A percentile compares a stretch with the other conserved stretches of the same genome.
Conservation (phyloP, 2,329 filamentous ascomycete genomes). For the Colletotrichum endophyticum region DNA sequence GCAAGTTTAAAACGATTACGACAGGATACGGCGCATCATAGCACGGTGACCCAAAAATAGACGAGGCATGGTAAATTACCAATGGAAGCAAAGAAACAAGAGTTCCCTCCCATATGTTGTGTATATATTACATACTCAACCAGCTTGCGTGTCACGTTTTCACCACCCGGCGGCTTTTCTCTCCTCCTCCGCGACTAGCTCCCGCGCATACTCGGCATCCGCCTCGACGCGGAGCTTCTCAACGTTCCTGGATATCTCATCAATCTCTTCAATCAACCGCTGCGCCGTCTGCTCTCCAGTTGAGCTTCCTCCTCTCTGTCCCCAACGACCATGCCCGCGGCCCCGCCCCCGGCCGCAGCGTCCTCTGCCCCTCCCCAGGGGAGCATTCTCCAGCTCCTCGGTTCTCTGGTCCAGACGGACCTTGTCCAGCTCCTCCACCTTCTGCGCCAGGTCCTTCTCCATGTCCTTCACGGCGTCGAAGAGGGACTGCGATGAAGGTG, state of each 20-base stretch:
- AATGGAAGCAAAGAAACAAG: neutral
- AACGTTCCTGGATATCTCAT: conserved; percentile 41
- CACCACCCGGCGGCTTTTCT: neutral
- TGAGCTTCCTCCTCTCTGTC: neutral
- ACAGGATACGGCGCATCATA: conserved; percentile 5
- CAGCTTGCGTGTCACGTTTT: neutral
- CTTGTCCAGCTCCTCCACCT: conserved; percentile 21
- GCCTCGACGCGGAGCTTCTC: conserved; percentile 46
- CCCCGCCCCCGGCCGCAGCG: neutral
- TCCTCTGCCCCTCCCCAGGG: conserved; percentile 1
- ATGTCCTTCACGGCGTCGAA: neutral
- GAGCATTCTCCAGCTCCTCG: conserved; percentile 5
- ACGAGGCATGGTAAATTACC: neutral
- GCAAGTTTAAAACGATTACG: neutral
- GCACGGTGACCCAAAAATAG: conserved; percentile 4
- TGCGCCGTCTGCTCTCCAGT: conserved; percentile 9
- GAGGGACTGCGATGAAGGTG: conserved; percentile 6
- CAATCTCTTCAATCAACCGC: conserved; percentile 39
- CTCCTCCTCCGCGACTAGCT: conserved; percentile 38
- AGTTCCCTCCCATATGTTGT: neutral
- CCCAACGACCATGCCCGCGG: neutral
- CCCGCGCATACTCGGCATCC: conserved; percentile 52
- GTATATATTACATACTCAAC: neutral
- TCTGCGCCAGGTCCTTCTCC: neutral
- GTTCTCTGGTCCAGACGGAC: neutral